Percentiles rank a stretch among this genome's conserved stretches.
These are phyloP conservation scores for Leishmania major DNA, from an alignment of 208 protist genomes.

Conservation along the genomic window DNA sequence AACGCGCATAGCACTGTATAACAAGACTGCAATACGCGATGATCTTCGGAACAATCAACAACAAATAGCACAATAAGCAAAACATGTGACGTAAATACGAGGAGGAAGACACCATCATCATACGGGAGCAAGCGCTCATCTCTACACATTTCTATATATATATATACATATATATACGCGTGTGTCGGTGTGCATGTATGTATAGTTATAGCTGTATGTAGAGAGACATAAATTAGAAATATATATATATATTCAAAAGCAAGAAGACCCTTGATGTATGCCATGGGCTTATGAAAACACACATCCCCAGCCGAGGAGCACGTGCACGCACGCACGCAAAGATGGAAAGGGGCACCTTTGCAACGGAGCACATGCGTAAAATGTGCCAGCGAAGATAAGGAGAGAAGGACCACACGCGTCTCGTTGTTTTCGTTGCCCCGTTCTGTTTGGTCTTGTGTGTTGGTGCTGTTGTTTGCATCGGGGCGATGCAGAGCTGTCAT, in stretches of 20 bases:
- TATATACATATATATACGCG: no score
- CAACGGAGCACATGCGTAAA: not conserved
- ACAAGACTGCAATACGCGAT: no score
- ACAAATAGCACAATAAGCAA: no score
- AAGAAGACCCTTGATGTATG: no score
- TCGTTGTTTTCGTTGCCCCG: no score
- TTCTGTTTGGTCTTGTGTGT: no score
- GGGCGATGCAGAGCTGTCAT: not conserved
- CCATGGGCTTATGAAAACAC: not conserved
- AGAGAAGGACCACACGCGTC: not conserved
- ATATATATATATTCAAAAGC: not conserved
- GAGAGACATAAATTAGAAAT: not conserved
- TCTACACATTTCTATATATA: not conserved
- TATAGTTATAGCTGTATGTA: not conserved
- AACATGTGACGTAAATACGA: no score
- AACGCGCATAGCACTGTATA: not conserved
- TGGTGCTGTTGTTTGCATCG: not conserved
- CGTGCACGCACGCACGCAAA: not conserved
- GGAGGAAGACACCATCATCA: no score
- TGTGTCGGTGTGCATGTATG: not conserved
- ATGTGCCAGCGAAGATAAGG: not conserved
- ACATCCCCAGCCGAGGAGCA: not conserved
- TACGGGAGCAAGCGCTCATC: no score
- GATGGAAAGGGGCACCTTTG: not conserved
- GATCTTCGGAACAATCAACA: no score